Conservation (phyloP, 306 rosid species). For the Inga oerstediana region DNA sequence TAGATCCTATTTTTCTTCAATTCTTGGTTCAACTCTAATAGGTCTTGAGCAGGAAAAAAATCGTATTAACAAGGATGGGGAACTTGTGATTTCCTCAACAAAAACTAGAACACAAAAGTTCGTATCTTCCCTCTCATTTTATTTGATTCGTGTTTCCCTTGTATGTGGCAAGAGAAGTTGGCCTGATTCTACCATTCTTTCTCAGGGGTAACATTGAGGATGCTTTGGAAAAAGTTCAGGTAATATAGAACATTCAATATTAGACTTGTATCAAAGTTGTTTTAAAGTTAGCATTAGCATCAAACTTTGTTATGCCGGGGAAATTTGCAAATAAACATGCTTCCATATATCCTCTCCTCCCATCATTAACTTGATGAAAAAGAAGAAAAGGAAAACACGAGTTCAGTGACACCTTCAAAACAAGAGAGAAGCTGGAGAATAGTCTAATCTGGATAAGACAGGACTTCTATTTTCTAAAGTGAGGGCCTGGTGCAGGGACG, state of each 20-base stretch:
- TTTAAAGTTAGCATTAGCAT: conserved; percentile 12
- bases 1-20: conserved; percentile 15
- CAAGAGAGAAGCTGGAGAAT: conserved; percentile 18
- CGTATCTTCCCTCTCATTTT: conserved; percentile 38
- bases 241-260: conserved; percentile 15
- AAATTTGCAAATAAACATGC: conserved; percentile 21
- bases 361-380: not conserved
- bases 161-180: conserved; percentile 31
- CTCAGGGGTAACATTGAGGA: conserved; percentile 55
- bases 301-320: conserved; percentile 7
- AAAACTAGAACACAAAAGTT: conserved; percentile 94
- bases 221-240: conserved; percentile 57
- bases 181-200: conserved; percentile 30
- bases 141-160: conserved; percentile 23
- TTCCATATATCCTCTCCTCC: not conserved
- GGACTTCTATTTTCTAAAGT: conserved; percentile 24
- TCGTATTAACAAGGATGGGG: conserved; percentile 92
- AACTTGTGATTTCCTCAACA: conserved; percentile 93
- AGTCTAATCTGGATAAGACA: conserved; percentile 10
- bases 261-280: not conserved
- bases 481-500: conserved; percentile 17
- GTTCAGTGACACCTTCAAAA: conserved; percentile 25
- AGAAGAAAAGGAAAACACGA: not conserved
- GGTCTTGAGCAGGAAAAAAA: conserved; percentile 79
- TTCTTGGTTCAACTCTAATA: conserved; percentile 28